phyloP scores from a whole-genome alignment of 768 basidiomycete species.

The Lactifluus subvellereus region DNA sequence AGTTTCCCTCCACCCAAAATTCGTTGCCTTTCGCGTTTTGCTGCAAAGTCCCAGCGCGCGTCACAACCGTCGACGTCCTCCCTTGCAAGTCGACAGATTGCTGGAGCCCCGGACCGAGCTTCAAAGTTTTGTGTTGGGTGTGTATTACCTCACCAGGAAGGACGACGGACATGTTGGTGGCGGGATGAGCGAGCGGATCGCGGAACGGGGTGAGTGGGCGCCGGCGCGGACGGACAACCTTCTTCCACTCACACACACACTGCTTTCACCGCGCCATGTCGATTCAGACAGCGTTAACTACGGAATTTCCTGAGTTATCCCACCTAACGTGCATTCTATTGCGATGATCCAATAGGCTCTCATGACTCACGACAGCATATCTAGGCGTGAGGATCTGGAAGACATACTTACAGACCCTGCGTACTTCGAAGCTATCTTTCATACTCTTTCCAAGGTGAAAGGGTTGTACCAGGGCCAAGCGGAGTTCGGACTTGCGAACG shows the following conservation, averaged over 20 bases:
- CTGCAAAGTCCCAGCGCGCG: constrained; percentile 63
- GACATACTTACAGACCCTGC: constrained; percentile 74
- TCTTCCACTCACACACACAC: neutral
- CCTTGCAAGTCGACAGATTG: constrained; percentile 39
- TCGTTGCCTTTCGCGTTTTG: constrained; percentile 67
- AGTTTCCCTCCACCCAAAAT: constrained; percentile 88
- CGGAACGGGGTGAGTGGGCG: neutral
- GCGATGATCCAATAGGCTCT: neutral
- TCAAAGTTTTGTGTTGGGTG: constrained; percentile 71
- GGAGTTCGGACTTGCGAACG: constrained; percentile 78
- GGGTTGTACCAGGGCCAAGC: constrained; percentile 69
- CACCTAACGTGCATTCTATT: constrained; percentile 52
- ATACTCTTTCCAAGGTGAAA: constrained; percentile 70
- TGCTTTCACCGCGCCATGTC: constrained; percentile 8
- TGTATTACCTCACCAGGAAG: constrained; percentile 79
- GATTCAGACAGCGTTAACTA: constrained; percentile 29
- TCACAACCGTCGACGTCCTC: constrained; percentile 42
- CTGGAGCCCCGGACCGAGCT: constrained; percentile 78
- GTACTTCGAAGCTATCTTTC: constrained; percentile 86
- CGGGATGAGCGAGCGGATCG: constrained; percentile 9
- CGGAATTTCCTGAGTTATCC: constrained; percentile 69
- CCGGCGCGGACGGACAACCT: no score
- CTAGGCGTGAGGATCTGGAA: constrained; percentile 87
- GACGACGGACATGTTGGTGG: constrained; percentile 48
- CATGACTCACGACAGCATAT: neutral